phyloP scores from a whole-genome alignment of 2,329 filamentous ascomycete genomes.

The Mariannaea elegans region DNA sequence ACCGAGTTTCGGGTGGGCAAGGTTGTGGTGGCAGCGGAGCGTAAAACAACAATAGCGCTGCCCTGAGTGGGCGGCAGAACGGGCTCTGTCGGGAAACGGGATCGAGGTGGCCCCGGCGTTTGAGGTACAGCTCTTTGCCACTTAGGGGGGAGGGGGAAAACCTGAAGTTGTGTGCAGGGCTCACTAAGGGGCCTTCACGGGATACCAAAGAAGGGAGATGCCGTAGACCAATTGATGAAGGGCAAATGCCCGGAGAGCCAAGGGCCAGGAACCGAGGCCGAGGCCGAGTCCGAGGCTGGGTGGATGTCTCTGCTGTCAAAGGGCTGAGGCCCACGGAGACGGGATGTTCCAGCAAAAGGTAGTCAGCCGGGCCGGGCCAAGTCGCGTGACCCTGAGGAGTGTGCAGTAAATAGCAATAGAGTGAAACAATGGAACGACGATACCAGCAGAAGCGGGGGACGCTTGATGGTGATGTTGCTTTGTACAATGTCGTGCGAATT shows the following conservation, averaged over 20 bases:
- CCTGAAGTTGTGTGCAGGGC: conserved; percentile 5
- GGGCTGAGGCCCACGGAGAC: conserved; percentile 4
- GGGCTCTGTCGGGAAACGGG: neutral
- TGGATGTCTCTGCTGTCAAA: neutral
- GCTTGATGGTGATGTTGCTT: neutral
- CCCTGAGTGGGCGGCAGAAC: conserved; percentile 12
- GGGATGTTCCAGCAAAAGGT: conserved; percentile 4
- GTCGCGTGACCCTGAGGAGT: conserved; percentile 17
- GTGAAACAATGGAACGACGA: neutral
- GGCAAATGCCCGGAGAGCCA: neutral
- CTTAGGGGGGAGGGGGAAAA: neutral
- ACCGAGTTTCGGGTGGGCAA: neutral
- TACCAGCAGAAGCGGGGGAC: neutral
- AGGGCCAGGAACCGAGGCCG: conserved; percentile 6
- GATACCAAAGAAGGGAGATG: neutral
- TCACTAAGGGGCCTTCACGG: conserved; percentile 1
- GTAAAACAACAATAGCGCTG: conserved; percentile 6
- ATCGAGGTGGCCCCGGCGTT: conserved; percentile 5
- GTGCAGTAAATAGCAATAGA: neutral
- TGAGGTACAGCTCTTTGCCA: neutral
- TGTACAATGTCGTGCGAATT: neutral
- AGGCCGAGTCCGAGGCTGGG: neutral
- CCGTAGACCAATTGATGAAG: neutral
- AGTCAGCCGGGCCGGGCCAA: conserved; percentile 12
- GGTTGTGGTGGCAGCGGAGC: neutral